phyloP scores from a whole-genome alignment of 805 yeast genomes.

The Metschnikowia cerradonensis region DNA sequence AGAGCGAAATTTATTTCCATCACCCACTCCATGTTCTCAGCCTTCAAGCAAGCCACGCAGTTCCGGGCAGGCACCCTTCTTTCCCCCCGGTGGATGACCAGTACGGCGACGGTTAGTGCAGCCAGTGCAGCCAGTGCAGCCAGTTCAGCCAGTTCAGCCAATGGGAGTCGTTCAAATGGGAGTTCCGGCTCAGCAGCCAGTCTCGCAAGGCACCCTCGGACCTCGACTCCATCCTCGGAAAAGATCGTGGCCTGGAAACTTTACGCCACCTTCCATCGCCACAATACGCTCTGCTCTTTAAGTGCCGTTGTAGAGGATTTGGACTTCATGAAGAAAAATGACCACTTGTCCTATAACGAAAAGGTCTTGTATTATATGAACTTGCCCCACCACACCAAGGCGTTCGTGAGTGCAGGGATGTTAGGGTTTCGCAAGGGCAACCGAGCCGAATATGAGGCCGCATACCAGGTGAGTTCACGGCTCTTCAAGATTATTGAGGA shows the following conservation, averaged over 20 bases:
- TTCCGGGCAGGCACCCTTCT: background rate
- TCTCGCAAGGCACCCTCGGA: no score
- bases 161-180: no score
- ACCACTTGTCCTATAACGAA: conserved; percentile 55
- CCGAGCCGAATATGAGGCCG: conserved; percentile 91
- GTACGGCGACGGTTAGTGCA: background rate
- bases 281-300: conserved; percentile 78
- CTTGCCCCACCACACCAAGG: conserved; percentile 69
- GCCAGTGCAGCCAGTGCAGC: background rate
- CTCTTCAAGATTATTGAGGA: conserved; percentile 71
- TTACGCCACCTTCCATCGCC: conserved; percentile 72
- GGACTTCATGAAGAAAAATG: conserved; percentile 54
- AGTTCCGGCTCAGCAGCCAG: no score
- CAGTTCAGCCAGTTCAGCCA: background rate
- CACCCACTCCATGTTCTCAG: background rate
- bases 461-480: conserved; percentile 74
- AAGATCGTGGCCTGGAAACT: conserved; percentile 61
- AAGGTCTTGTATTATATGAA: conserved; percentile 73
- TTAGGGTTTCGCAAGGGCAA: conserved; percentile 87
- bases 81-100: background rate
- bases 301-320: conserved; percentile 66
- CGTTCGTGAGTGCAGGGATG: conserved; percentile 74
- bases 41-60: background rate
- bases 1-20: background rate
- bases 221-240: conserved; percentile 13